Evolutionary conservation across 805 yeast genomes (phyloP), one percentile per base, ranked within the genome.

Genomic region (Starmerella powellii): DNA sequence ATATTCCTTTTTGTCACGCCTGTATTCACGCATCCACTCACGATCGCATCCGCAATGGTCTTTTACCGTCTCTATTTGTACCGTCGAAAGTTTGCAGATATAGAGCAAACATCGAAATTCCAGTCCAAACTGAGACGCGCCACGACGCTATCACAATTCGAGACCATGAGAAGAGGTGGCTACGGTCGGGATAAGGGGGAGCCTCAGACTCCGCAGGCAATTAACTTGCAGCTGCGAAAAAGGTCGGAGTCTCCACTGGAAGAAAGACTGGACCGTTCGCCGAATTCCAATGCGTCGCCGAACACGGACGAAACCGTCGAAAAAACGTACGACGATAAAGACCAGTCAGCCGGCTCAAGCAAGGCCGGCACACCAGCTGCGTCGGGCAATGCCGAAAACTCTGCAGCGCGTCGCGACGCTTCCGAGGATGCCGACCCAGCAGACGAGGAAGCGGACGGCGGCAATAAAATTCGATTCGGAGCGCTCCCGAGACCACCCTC

Each of bases 41-140:
- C 80, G 56, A 83, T 93, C 41, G 94, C 91, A 58, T 75, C 94
- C 0, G 70, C 73, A 1, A 64, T 91, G 28, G 77, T 85, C 8
- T 74, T 84, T 48, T 65, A 87, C 8, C 71, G 98, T 38, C 65
- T 91, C 35, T 83, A 82, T 58, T 82, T 94, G 84, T 91, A 83
- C 61, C 94, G 86, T 58, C 73, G 84, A 50, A 72, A 79, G 52
- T 85, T 91, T 61, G 88, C 84, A 57, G 75, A 79, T 51, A 87
- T 91, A 58, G 79, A 79, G 47, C 74, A 69, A 45, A 70, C 71
- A 40, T 83, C 96, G n/a, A 82, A 80, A 55, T 58, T 74, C 45
- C 81, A 87, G 58, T 80, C 77, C 59, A 74, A 75, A 56, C 76
- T 86, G 80, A 74, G 98, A 54, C 68, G 95, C 46, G 75, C 86